Base-by-base conservation (phyloP, 2,329 filamentous ascomycete species). In the Mycosphaerella arachidis region DNA sequence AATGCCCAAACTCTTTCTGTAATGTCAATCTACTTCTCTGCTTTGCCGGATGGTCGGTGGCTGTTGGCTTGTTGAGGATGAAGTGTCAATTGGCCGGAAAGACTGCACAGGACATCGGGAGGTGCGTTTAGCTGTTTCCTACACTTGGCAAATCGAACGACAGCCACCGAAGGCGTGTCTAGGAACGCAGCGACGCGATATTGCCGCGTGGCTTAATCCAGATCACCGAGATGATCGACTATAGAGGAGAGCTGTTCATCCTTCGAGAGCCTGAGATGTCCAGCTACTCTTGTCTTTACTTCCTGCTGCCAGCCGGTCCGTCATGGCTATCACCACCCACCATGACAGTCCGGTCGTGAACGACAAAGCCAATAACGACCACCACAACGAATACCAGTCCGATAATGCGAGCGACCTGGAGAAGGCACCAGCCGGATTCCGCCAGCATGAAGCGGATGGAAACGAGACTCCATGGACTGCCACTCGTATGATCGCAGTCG, bases 391-490 rank as follows among this genome's bases (percentile, higher is more conserved):
- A 33, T 53, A 45, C 27, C 9, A n/a, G 27, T 48, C 55, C 6
- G 27, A 37, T 48, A 33, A 16, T 46, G 53, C 55, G 46, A 63
- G 57, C 52, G 62, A 62, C 30, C n/a, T 60, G 37, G 63, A 66
- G 50, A 64, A 66, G 54, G 48, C 55, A 37, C 60, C 55, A 4
- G 57, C 57, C 12, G 62, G 63, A 30, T 61, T 62, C 43, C 54
- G 31, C 29, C 40, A 46, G 2, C 46, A 61, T 56, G 62, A 61
- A 30, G 46, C 33, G 8, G 62, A 64, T 45, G 62, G 27, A 18
- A 46, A 64, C 24, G 58, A 66, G 37, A 55, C 61, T 46, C 64
- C 64, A 37, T 66, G 64, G 64, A 66, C 64, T n/a, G 53, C 55
- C 27, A 66, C 60, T 13, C 63, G 64, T 16, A 63, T 63, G 53